A percentile compares a stretch with the other conserved stretches of the same genome.
These are phyloP conservation scores for Dispira parvispora DNA, from an alignment of 192 early-diverging fungal genomes.

Conservation along the genomic window DNA sequence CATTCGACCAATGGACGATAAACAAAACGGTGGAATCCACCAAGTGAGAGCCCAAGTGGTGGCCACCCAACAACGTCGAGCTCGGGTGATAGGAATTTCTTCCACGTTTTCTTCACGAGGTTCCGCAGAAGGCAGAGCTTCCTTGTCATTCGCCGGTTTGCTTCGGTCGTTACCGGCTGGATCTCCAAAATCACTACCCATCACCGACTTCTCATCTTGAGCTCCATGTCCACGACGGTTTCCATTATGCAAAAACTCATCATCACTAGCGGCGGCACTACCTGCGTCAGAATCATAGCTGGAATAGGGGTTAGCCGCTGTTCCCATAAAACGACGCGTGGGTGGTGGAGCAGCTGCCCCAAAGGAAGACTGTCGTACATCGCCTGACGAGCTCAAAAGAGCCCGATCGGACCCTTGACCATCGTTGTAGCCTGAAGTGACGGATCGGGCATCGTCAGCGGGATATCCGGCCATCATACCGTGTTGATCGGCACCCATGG, in stretches of 20 bases:
- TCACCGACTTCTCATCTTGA: conserved; percentile 15
- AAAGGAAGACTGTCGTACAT: not conserved
- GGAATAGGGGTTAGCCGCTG: not conserved
- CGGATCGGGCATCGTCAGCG: conserved; percentile 12
- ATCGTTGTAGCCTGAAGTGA: conserved; percentile 13
- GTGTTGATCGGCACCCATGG: conserved; percentile 18
- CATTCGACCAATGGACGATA: conserved; percentile 48
- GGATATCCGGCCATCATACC: conserved; percentile 20
- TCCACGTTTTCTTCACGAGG: conserved; percentile 25
- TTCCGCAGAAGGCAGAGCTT: conserved; percentile 13
- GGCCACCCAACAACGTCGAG: conserved; percentile 44
- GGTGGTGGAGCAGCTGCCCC: not conserved
- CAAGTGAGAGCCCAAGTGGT: conserved; percentile 73
- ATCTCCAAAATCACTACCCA: conserved; percentile 1
- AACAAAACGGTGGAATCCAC: conserved; percentile 50
- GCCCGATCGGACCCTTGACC: conserved; percentile 12
- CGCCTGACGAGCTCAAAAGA: conserved; percentile 2
- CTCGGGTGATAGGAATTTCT: conserved; percentile 26
- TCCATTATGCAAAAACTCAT: conserved; percentile 1
- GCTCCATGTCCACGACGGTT: conserved; percentile 11
- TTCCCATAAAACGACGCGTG: conserved; percentile 5
- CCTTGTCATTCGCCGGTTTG: conserved; percentile 24
- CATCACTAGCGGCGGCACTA: conserved; percentile 4
- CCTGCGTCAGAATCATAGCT: conserved; percentile 4
- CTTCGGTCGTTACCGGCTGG: not conserved